phyloP scores from a whole-genome alignment of 2,329 filamentous ascomycete species.

The Trichoderma arundinaceum region DNA sequence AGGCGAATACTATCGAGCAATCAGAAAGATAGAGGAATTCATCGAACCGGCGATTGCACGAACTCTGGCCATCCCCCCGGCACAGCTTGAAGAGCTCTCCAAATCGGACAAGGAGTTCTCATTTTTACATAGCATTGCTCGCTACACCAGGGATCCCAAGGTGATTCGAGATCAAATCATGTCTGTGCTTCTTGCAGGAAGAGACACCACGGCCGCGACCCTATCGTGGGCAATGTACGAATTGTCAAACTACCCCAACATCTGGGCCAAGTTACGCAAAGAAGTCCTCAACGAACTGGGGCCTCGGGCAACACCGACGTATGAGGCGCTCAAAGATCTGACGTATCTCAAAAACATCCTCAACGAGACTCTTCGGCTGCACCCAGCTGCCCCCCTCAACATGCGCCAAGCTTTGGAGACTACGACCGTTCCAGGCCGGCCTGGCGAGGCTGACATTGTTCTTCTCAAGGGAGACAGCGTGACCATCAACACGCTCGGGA shows the following conservation, averaged over 20 bases:
- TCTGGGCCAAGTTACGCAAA: slow-evolving; percentile 69
- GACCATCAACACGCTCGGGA: slow-evolving; percentile 56
- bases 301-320: slow-evolving; percentile 65
- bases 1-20: slow-evolving; percentile 63
- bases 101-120: slow-evolving; percentile 71
- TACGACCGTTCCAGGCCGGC: slow-evolving; percentile 34
- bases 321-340: slow-evolving; percentile 86
- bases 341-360: slow-evolving; percentile 76
- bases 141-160: slow-evolving; percentile 65
- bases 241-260: slow-evolving; percentile 70
- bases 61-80: slow-evolving; percentile 64
- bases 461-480: slow-evolving; percentile 54
- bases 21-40: slow-evolving; percentile 71
- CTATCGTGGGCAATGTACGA: slow-evolving; percentile 85
- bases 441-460: slow-evolving; percentile 47
- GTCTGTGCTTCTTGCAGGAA: slow-evolving; percentile 76
- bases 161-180: slow-evolving; percentile 79
- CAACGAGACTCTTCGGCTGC: slow-evolving; percentile 77
- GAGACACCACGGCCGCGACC: slow-evolving; percentile 84
- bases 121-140: slow-evolving; percentile 78
- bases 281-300: slow-evolving; percentile 75
- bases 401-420: slow-evolving; percentile 55
- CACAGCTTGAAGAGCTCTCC: slow-evolving; percentile 71
- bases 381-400: slow-evolving; percentile 80
- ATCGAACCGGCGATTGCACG: slow-evolving; percentile 72